phyloP scores from a whole-genome alignment of 2,329 filamentous ascomycete genomes.

The Macrophomina pseudophaseolina region DNA sequence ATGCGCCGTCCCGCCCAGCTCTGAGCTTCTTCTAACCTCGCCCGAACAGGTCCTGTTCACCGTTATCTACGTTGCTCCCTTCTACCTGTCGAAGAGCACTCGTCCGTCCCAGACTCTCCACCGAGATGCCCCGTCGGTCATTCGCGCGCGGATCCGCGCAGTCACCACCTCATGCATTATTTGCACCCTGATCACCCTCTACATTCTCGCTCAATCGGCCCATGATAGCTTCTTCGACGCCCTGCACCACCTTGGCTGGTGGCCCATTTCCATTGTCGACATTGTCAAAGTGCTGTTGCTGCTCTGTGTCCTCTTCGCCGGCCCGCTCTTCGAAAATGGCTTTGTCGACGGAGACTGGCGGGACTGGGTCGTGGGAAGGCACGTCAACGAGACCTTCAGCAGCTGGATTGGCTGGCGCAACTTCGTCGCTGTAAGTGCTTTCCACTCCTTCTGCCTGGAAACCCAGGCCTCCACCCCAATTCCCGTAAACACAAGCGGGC shows the following conservation, averaged over 20 bases:
- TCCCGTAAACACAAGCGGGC: neutral
- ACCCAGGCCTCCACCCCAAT: neutral
- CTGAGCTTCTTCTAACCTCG: conserved; percentile 22
- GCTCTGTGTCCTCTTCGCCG: conserved; percentile 79
- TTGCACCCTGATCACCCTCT: conserved; percentile 70
- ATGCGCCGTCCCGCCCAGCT: conserved; percentile 13
- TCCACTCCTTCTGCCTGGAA: neutral
- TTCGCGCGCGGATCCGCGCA: conserved; percentile 80
- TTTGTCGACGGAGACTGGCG: conserved; percentile 74
- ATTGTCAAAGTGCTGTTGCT: conserved; percentile 69
- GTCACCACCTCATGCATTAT: conserved; percentile 76
- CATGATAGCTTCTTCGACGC: conserved; percentile 56
- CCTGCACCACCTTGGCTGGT: conserved; percentile 77
- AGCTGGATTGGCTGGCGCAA: conserved; percentile 88
- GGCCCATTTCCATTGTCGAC: conserved; percentile 73
- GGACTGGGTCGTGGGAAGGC: conserved; percentile 63
- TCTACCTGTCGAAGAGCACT: conserved; percentile 82
- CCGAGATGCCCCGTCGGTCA: conserved; percentile 87
- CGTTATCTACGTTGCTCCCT: conserved; percentile 85
- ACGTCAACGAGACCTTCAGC: conserved; percentile 64
- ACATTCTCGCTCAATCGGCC: conserved; percentile 65
- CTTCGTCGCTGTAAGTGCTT: conserved; percentile 72
- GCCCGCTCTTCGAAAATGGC: conserved; percentile 80
- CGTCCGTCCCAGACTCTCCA: conserved; percentile 79
- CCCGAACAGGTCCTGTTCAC: conserved; percentile 73